Evolutionary conservation across 176 grass and related monocot species (phyloP).

Genomic region (Oryza glumipatula): DNA sequence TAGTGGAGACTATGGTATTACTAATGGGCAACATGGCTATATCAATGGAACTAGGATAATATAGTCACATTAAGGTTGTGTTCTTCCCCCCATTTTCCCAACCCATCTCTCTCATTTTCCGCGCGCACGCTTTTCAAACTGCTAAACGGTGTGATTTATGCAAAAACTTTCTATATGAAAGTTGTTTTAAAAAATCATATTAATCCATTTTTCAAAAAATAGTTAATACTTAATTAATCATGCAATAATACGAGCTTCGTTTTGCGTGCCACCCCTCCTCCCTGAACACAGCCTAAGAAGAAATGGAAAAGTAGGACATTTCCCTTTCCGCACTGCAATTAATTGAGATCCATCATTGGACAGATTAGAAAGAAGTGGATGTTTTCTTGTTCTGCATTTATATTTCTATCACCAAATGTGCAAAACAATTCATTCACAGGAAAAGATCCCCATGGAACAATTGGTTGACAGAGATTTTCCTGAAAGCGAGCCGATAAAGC

Average conservation of each 20-base stretch:
- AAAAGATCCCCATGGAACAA: slow-evolving; percentile 60
- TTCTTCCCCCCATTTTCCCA: too few relatives aligned
- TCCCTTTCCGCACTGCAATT: not conserved
- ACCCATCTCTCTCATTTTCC: too few relatives aligned
- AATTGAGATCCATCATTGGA: slow-evolving; percentile 4
- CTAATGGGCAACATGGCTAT: not conserved
- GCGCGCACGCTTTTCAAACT: too few relatives aligned
- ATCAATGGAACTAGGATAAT: not conserved
- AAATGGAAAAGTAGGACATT: slow-evolving; percentile 10
- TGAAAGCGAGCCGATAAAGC: slow-evolving; percentile 67
- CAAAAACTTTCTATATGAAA: too few relatives aligned
- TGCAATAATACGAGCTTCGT: too few relatives aligned
- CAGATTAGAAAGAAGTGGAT: slow-evolving; percentile 9
- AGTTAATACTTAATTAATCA: too few relatives aligned
- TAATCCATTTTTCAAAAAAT: too few relatives aligned
- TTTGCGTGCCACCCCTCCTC: too few relatives aligned
- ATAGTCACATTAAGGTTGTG: not conserved
- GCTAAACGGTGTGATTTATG: too few relatives aligned
- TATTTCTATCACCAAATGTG: slow-evolving; percentile 16
- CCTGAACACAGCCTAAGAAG: too few relatives aligned
- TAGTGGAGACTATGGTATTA: not conserved
- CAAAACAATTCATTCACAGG: slow-evolving; percentile 50
- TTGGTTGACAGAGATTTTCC: slow-evolving; percentile 66
- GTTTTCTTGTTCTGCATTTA: slow-evolving; percentile 27
- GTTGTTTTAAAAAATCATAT: too few relatives aligned